Percentiles rank a stretch among this genome's conserved stretches.
Conservation (phyloP, 495 filamentous ascomycete genomes). For the Parathielavia appendiculata region DNA sequence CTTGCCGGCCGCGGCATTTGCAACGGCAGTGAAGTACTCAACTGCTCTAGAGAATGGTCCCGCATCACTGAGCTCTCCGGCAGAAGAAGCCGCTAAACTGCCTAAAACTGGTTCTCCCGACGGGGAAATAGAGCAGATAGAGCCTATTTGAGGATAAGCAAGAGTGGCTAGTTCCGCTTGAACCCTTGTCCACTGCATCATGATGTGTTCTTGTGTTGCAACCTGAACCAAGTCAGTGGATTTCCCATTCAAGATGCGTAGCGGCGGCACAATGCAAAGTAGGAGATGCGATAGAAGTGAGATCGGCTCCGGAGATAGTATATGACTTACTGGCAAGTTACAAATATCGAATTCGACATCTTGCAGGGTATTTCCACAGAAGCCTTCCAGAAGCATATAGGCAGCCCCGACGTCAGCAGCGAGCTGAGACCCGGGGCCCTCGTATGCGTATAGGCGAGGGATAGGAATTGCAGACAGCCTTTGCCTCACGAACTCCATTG, state of each 20-base stretch:
- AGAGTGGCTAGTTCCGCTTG: slow-evolving; percentile 21
- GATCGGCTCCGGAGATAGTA: too few relatives aligned
- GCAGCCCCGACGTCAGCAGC: slow-evolving; percentile 25
- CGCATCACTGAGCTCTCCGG: slow-evolving; percentile 1
- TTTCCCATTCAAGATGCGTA: too few relatives aligned
- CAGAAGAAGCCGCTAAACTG: slow-evolving; percentile 10
- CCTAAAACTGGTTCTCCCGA: slow-evolving; percentile 13
- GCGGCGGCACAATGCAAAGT: too few relatives aligned
- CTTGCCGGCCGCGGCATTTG: background rate
- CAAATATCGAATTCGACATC: slow-evolving; percentile 23
- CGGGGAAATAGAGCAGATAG: slow-evolving; percentile 13
- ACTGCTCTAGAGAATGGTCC: slow-evolving; percentile 14
- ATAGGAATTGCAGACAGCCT: slow-evolving; percentile 16
- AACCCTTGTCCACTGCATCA: slow-evolving; percentile 27
- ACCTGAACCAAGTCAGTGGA: slow-evolving; percentile 9
- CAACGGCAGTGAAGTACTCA: slow-evolving; percentile 20
- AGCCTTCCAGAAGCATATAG: slow-evolving; percentile 35
- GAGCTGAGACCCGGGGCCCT: slow-evolving; percentile 18
- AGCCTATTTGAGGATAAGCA: slow-evolving; percentile 16
- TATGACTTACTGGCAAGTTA: slow-evolving; percentile 24
- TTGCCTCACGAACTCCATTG: slow-evolving; percentile 25
- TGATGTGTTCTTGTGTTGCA: slow-evolving; percentile 27
- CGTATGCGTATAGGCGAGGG: slow-evolving; percentile 23
- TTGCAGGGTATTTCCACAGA: slow-evolving; percentile 28
- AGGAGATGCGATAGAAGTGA: too few relatives aligned